A percentile compares a stretch with the other conserved stretches of the same genome.
phyloP scores from a whole-genome alignment of 352 stramenopile genomes.

The Phytophthora idaei region DNA sequence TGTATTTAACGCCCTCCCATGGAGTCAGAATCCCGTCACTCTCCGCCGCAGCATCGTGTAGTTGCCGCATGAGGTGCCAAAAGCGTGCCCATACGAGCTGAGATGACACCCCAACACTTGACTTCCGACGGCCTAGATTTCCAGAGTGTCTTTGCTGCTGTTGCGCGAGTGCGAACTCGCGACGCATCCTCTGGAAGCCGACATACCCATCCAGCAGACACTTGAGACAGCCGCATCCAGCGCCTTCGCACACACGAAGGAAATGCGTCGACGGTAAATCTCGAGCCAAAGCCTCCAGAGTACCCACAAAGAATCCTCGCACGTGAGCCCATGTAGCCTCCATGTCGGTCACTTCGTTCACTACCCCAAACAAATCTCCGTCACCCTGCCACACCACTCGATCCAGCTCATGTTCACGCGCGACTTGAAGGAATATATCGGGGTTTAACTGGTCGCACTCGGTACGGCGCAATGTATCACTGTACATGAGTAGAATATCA shows the following conservation, averaged over 20 bases:
- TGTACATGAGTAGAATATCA: conserved; percentile 87
- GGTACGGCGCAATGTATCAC: conserved; percentile 74
- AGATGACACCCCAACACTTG: conserved; percentile 52
- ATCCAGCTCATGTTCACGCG: conserved; percentile 79
- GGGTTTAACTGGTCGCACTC: conserved; percentile 59
- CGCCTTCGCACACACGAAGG: conserved; percentile 59
- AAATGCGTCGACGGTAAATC: conserved; percentile 61
- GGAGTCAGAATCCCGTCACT: conserved; percentile 67
- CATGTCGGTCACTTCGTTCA: conserved; percentile 73
- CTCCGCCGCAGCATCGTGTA: conserved; percentile 70
- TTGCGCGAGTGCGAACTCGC: conserved; percentile 25
- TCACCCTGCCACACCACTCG: conserved; percentile 73
- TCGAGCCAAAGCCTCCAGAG: conserved; percentile 61
- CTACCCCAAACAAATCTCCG: conserved; percentile 69
- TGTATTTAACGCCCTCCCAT: conserved; percentile 50
- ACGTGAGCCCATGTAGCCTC: conserved; percentile 66
- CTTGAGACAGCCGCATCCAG: conserved; percentile 80
- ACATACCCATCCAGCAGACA: conserved; percentile 84
- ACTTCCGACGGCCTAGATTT: conserved; percentile 20
- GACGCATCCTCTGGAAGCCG: conserved; percentile 79
- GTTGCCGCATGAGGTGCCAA: conserved; percentile 83
- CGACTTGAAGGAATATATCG: conserved; percentile 75
- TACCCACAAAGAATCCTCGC: conserved; percentile 71
- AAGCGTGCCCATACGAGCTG: conserved; percentile 77
- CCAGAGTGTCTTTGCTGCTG: conserved; percentile 24